Evolutionary conservation across 352 stramenopile genomes (phyloP), one percentile per base, ranked within the genome.

Genomic region (Lagenidium sp.): DNA sequence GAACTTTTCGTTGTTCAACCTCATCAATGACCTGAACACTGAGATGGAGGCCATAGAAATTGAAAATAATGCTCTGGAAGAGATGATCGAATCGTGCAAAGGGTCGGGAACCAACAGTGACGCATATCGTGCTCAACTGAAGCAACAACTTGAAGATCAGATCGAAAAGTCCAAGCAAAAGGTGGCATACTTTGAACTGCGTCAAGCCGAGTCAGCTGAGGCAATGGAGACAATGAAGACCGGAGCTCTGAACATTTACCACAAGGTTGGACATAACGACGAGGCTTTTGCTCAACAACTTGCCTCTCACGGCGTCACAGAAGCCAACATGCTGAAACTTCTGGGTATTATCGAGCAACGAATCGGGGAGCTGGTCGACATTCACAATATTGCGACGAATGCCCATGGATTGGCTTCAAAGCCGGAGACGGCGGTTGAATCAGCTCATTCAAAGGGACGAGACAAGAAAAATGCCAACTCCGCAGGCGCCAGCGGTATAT

Each of bases 1-100:
- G 57, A 97, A 97, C 60, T 97, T 97, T 47, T 94, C 77, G 35
- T 70, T 97, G 15, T 97, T 97, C 57, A 97, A 96, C 45, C 86
- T 95, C 55, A 91, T 97, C 59, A 97, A 96, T 60, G 83, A 96
- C 40, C 62, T 96, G 29, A 97, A 89, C 60, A 91, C 74, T 2
- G 84, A 95, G 45, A 95, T 95, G 71, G 78, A 95, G 57, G 65
- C 61, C 15, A 53, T 91, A 25, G 82, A 95, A 57, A 82, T 91
- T 38, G 81, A 94, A 36, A 94, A 91, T 50, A 83, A 89, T 22
- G 62, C 48, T 2, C 58, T 88, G 8, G 71, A 88, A 37, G 52
- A 71, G 47, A 32, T 72, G n/a, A 74, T 81, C 25, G 63, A 78
- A 18, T 58, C 73, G 18, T 80, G 75, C 24, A 64, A 72, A n/a